Base-by-base conservation (phyloP, 192 early-diverging fungal species). In the Rhizoclosmatium globosum region DNA sequence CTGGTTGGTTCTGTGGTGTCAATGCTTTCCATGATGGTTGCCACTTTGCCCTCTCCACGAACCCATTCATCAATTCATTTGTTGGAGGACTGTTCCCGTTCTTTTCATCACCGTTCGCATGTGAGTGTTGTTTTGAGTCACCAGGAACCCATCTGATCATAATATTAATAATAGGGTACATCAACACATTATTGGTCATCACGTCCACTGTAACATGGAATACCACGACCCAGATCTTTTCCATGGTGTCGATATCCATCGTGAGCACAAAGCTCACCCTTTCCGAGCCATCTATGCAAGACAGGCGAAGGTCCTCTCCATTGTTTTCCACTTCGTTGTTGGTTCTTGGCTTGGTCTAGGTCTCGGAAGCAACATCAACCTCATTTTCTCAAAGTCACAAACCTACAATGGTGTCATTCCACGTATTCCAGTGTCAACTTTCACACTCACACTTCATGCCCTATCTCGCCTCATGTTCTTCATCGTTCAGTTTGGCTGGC, bases 311-410 rank as follows among this genome's bases (percentile, higher is more conserved):
- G 19, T 72, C 15, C 9, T 23, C 19, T 21, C 7, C 19, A 58
- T 72, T n/a, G 57, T 44, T 2, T 57, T 53, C 23, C 70, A 72
- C 38, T 72, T 72, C 57, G 11, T 72, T 6, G 53, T 72, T 17
- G 70, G 70, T 9, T 23, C 70, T 38, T 72, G 70, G 70, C 48
- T 72, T 3, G 70, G 70, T 39, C 57, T 72, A 11, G 70, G 70
- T 23, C 7, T 31, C 43, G 41, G 6, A 7, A 72, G 56, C 41
- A 50, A 72, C 70, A 38, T 57, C 38, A 50, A 72, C 21, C 43
- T 72, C 38, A 38, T 72, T 11, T 58, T 72, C 0, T 43, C 38
- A 2, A 19, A 19, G 9, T 39, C 70, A 44, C 9, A 72, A 58
- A 58, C 17, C 38, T 72, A 72, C 53, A 72, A 72, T 59, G 70